Evolutionary conservation across 176 grass and related monocot genomes (phyloP).

Genomic region (Chloris gayana): DNA sequence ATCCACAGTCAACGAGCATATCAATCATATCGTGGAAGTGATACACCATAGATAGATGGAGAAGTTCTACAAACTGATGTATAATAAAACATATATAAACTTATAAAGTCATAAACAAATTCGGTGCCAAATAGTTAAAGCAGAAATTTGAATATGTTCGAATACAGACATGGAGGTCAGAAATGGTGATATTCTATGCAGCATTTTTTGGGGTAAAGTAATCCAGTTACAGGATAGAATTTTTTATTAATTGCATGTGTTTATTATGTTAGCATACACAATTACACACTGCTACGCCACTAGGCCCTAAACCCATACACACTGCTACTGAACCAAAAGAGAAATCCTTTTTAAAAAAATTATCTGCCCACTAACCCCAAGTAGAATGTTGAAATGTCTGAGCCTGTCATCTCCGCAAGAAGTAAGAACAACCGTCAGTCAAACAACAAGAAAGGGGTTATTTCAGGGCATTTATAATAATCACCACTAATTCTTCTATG

Average conservation of each 20-base stretch:
- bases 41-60: constrained; percentile 71
- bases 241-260: neutral
- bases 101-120: neutral
- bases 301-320: too few species aligned
- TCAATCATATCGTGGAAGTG: constrained; percentile 98
- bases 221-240: neutral
- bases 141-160: neutral
- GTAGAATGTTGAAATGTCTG: neutral
- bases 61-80: constrained; percentile 64
- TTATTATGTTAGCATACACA: neutral
- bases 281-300: neutral
- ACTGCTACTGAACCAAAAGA: neutral
- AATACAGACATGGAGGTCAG: neutral
- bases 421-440: neutral
- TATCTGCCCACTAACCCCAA: neutral
- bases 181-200: neutral
- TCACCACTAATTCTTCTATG: constrained; percentile 1
- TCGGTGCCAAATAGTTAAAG: neutral
- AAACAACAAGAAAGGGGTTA: neutral
- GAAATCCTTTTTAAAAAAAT: too few species aligned
- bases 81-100: neutral
- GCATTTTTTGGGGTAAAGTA: neutral
- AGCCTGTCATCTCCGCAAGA: neutral
- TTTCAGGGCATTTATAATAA: neutral
- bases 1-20: constrained; percentile 86